A percentile compares a stretch with the other conserved stretches of the same genome.
phyloP scores from a whole-genome alignment of 495 filamentous ascomycete genomes.

The Podospora fimiseda region DNA sequence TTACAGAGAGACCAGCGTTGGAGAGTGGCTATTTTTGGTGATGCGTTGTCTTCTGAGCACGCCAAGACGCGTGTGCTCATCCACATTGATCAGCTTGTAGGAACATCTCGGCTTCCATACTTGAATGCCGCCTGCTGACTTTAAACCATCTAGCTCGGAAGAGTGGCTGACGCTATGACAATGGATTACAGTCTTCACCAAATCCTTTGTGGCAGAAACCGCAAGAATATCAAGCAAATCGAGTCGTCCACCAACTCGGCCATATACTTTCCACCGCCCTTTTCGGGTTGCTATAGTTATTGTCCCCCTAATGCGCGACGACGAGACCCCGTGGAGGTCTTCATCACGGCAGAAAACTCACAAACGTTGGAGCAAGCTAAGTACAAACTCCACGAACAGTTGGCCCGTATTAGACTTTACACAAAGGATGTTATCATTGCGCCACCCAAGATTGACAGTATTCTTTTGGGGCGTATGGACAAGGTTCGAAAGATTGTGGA shows the following conservation, averaged over 20 bases:
- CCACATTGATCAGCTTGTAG: constrained; percentile 94
- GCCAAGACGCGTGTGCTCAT: constrained; percentile 93
- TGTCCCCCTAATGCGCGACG: constrained; percentile 69
- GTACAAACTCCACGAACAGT: constrained; percentile 76
- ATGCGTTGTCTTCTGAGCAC: constrained; percentile 90
- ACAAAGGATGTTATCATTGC: constrained; percentile 86
- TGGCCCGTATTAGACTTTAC: constrained; percentile 68
- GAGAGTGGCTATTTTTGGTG: constrained; percentile 88
- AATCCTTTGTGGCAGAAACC: constrained; percentile 79
- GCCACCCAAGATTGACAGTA: constrained; percentile 85
- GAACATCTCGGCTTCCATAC: constrained; percentile 17
- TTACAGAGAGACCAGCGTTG: constrained; percentile 65
- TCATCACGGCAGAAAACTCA: constrained; percentile 80
- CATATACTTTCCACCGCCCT: constrained; percentile 95
- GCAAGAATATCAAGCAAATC: constrained; percentile 95
- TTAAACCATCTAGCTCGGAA: constrained; percentile 60
- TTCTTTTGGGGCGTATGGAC: constrained; percentile 83
- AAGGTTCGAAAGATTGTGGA: constrained; percentile 98
- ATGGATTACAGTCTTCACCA: constrained; percentile 85
- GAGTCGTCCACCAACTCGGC: constrained; percentile 90
- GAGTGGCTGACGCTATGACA: constrained; percentile 72
- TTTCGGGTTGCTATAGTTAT: constrained; percentile 83
- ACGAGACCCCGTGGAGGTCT: constrained; percentile 81
- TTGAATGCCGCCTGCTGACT: neutral
- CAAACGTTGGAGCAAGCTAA: constrained; percentile 81